Base-by-base conservation (phyloP, 371 early-diverging fungal genomes). In the Mucor racemosus region DNA sequence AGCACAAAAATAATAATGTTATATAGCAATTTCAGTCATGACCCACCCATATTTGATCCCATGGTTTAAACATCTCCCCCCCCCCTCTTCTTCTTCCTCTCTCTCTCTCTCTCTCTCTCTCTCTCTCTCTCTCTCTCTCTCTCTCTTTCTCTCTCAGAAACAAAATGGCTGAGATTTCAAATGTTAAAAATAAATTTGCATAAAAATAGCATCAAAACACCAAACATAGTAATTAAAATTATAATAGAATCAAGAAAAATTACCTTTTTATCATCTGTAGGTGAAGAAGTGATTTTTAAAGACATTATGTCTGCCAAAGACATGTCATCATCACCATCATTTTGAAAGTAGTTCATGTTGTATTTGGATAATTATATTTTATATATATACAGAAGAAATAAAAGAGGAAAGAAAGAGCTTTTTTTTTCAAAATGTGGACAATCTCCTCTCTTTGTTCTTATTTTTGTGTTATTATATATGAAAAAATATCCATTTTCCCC, bases 251-350 rank as follows among this genome's bases (percentile, higher is more conserved):
- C 50, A 19, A 48, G 48, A n/a, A 65, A 53, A 64, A 21, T 60
- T 65, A 61, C 65, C 62, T 62, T 65, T 41, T 64, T 56, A 41
- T 66, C 66, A 62, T 31, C 38, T 15, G 50, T 61, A 38, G 26
- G 60, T 56, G 55, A 35, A 36, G 50, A 26, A 26, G 19, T 50
- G 26, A 71, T 50, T 31, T 65, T 66, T 34, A 71, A 40, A 5
- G 71, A 71, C 58, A 62, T 58, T n/a, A 71, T 71, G 17, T 71
- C 66, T 21, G 71, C 71, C 33, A 71, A 55, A n/a, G 57, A 61
- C 35, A 59, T 46, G 10, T 63, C 53, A 59, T 71, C 66, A 21
- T 69, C 70, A 11, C 65, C 70, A 33, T 65, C 62, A n/a, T 34
- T 38, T 40, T 59, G 4, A 50, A 26, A 50, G 26, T 50, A 50